Percentiles rank a stretch among this genome's conserved stretches.
phyloP scores from a whole-genome alignment of 1,139 yeast species.

The Kurtzmaniella natalensis region DNA sequence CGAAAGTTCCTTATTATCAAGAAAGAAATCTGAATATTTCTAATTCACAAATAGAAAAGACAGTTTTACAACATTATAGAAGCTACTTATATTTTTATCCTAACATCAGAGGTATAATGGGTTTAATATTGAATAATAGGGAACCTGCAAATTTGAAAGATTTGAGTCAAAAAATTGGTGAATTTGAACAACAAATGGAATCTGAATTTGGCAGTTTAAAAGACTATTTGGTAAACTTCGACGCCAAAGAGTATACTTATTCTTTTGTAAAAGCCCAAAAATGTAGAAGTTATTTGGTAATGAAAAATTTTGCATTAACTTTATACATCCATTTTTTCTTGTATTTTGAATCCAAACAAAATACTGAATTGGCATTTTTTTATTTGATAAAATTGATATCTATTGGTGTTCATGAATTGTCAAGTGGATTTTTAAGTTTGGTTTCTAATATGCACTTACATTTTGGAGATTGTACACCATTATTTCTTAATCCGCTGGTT shows the following conservation, averaged over 20 bases:
- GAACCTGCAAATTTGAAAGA: conserved; percentile 16
- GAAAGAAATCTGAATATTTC: conserved; percentile 23
- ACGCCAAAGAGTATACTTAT: conserved; percentile 17
- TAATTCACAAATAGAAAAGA: conserved; percentile 26
- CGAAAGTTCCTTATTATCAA: conserved; percentile 26
- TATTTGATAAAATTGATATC: conserved; percentile 28
- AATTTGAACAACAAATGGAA: conserved; percentile 25
- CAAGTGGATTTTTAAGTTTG: conserved; percentile 27
- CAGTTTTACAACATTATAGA: conserved; percentile 20
- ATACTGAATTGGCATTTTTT: conserved; percentile 20
- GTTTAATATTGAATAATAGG: conserved; percentile 20
- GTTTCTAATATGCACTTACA: conserved; percentile 23
- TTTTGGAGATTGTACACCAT: conserved; percentile 34
- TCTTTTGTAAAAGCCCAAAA: conserved; percentile 30
- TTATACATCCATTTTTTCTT: conserved; percentile 25
- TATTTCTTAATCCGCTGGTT: conserved; percentile 31
- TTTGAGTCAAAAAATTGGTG: conserved; percentile 19
- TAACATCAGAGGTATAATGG: conserved; percentile 20
- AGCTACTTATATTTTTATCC: conserved; percentile 21
- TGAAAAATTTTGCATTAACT: conserved; percentile 24
- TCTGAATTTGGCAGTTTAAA: conserved; percentile 20
- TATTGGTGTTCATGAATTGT: conserved; percentile 20
- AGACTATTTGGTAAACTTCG: conserved; percentile 23
- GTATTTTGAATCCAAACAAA: conserved; percentile 23
- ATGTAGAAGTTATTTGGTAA: conserved; percentile 27